Base-by-base conservation (phyloP, 2,329 filamentous ascomycete species). In the Pseudogymnoascus sp. region DNA sequence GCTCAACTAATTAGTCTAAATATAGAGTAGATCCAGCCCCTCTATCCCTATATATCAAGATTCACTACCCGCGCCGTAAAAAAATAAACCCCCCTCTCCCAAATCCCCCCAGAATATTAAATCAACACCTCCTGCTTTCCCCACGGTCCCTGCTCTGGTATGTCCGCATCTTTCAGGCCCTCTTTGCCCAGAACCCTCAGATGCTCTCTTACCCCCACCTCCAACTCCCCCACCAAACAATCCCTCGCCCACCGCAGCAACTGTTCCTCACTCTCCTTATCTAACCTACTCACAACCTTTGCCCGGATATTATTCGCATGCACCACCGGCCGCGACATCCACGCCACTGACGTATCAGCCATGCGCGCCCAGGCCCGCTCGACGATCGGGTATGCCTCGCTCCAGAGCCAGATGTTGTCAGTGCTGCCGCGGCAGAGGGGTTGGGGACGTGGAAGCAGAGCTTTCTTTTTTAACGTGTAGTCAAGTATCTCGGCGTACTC, bases 21-120 rank as follows among this genome's bases (percentile, higher is more conserved):
- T n/a, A 25, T 25, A 43, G 6, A 43, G 20, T 20, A 25, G 12
- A 43, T 12, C 14, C 12, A 14, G 11, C 20, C 1, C 20, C 20
- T n/a, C 22, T 12, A 28, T 47, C 25, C 6, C 66, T 68, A 3
- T 57, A 66, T 41, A 30, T 30, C 28, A 30, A 30, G 28, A 18
- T 18, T 18, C 18, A 18, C 18, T 8, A 33, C 9, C 30, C 30
- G 6, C 9, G 9, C 30, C 30, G 30, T 33, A 15, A 14, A 15
- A 14, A 3, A 7, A 61, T 9, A 11, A 61, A 25, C 64, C 57
- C 43, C 14, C 14, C 22, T 11, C 30, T 33, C 43, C 12, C 8
- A 22, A 50, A 50, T 30, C 22, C 22, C 43, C 9, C 9, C 6
- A 50, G 20, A 41, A 20, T 11, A 4, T 9, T 3, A 41, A 41